Evolutionary conservation across 192 early-diverging fungal species (phyloP), one percentile per base, ranked within the genome.

Genomic region (Neocallimastix lanati): DNA sequence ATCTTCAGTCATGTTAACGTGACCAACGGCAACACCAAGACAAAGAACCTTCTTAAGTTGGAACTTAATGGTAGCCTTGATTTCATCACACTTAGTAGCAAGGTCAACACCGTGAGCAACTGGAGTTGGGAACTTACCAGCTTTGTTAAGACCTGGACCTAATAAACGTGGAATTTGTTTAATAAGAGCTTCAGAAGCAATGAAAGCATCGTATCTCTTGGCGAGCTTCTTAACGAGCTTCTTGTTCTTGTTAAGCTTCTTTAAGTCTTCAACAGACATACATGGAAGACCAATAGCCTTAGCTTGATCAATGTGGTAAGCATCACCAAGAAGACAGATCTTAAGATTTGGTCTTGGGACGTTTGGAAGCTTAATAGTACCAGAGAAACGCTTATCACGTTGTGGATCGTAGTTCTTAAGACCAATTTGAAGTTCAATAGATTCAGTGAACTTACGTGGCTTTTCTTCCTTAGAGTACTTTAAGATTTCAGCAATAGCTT

Each of bases 161-260:
- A 98, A 88, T 76, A 98, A 93, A 95, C 96, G 94, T 79, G 96
- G 96, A 82, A 98, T 98, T 89, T 98, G 96, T 92, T 98, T 98
- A 90, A 98, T 98, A 81, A 98, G 88, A 78, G 93, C 92, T 85
- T 98, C 96, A 79, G 95, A 97, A 29, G 96, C 96, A 35, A 98
- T 85, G 92, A 98, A 98, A 81, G 96, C 95, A 89, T 98, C 95
- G 88, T 95, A 95, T 87, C 95, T 96, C 92, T 94, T 96, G 85
- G 96, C 96, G 29, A 98, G 92, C 91, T 96, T 98, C 93, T 98
- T 98, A 89, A 98, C 95, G 79, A 93, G 88, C 94, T 98, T 96
- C 93, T 98, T 98, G 93, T 98, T 98, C 93, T 98, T 98, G 93
- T 98, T 96, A 82, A 96, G 90, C 91, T 98, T 98, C 94, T 98